phyloP scores from a whole-genome alignment of 345 rosid species.

The Erysimum cheiranthoides region DNA sequence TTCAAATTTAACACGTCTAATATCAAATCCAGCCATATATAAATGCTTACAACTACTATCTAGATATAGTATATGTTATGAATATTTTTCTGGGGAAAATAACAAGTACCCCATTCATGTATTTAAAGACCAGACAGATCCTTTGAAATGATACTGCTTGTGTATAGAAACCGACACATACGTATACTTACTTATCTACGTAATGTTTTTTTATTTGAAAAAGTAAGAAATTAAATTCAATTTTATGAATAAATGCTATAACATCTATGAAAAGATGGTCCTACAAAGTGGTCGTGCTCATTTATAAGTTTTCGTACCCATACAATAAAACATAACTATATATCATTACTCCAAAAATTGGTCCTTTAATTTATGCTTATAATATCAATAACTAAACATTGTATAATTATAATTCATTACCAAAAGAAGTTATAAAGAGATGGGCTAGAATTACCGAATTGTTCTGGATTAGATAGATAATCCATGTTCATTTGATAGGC shows the following conservation, averaged over 20 bases:
- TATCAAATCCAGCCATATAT: neutral
- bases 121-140: constrained; percentile 31
- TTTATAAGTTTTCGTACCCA: constrained; percentile 30
- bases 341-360: constrained; percentile 2
- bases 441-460: constrained; percentile 53
- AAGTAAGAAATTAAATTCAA: neutral
- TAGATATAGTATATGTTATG: neutral
- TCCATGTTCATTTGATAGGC: constrained; percentile 58
- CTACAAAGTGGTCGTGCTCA: constrained; percentile 37
- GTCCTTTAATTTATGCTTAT: constrained; percentile 23
- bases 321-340: constrained; percentile 1
- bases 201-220: neutral
- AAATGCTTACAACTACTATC: constrained; percentile 26
- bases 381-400: neutral
- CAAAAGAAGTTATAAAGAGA: neutral
- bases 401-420: neutral
- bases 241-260: constrained; percentile 26
- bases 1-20: neutral
- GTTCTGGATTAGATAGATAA: constrained; percentile 63
- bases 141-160: neutral
- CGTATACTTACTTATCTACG: neutral
- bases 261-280: constrained; percentile 31
- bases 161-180: constrained; percentile 32
- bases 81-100: neutral
- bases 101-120: neutral